A percentile compares a stretch with the other conserved stretches of the same genome.
Conservation (phyloP, 2,329 filamentous ascomycete species). For the Ascochyta lentis region DNA sequence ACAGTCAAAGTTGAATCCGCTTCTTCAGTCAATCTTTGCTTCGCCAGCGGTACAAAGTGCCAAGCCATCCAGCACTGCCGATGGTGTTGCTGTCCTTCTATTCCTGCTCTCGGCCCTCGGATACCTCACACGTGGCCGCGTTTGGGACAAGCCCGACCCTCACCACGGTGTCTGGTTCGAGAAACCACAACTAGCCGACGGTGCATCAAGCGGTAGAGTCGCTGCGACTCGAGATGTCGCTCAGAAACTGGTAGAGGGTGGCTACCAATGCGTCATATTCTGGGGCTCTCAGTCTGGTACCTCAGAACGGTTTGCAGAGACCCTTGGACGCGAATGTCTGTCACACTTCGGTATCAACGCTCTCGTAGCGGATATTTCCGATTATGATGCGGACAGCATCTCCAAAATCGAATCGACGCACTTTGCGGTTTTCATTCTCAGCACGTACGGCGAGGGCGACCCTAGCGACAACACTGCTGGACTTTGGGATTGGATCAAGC, state of each 20-base stretch:
- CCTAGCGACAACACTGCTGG: slow-evolving; percentile 48
- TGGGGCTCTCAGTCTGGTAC: slow-evolving; percentile 60
- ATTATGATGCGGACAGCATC: slow-evolving; percentile 55
- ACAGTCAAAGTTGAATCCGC: slow-evolving; percentile 21
- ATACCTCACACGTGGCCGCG: slow-evolving; percentile 52
- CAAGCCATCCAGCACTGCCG: slow-evolving; percentile 46
- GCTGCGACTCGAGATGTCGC: slow-evolving; percentile 55
- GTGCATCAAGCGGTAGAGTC: slow-evolving; percentile 24
- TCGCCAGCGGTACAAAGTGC: slow-evolving; percentile 21
- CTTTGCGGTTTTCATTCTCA: slow-evolving; percentile 46
- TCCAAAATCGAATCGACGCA: slow-evolving; percentile 33
- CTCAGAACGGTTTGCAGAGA: slow-evolving; percentile 53
- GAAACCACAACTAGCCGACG: slow-evolving; percentile 54
- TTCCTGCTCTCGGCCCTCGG: slow-evolving; percentile 47
- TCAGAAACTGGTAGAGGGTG: slow-evolving; percentile 50
- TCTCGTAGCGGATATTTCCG: slow-evolving; percentile 55
- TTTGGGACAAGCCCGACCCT: slow-evolving; percentile 60
- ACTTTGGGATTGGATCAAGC: slow-evolving; percentile 46
- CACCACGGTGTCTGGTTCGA: slow-evolving; percentile 58
- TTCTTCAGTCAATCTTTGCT: slow-evolving; percentile 17
- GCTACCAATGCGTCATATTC: slow-evolving; percentile 50
- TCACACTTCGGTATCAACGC: slow-evolving; percentile 51
- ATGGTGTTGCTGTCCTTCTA: slow-evolving; percentile 48
- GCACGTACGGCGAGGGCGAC: slow-evolving; percentile 51
- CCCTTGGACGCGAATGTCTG: slow-evolving; percentile 50